Conservation (phyloP, 2,329 filamentous ascomycete species). For the Polychaeton citri region DNA sequence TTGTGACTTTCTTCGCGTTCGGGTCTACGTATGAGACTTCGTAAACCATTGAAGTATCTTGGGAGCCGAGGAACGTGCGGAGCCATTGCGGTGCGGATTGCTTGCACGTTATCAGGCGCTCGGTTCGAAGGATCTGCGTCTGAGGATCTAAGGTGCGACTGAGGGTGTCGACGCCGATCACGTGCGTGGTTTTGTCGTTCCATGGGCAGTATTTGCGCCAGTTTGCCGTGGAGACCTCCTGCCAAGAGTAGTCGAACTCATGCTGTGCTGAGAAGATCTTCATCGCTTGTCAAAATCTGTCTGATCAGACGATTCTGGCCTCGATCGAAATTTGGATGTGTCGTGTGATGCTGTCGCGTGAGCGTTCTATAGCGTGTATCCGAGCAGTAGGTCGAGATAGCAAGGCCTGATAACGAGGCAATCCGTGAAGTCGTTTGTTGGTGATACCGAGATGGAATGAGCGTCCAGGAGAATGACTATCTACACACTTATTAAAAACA, state of each 20-base stretch:
- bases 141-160: slow-evolving; percentile 52
- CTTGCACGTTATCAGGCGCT: slow-evolving; percentile 52
- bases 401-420: too few species aligned
- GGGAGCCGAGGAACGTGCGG: slow-evolving; percentile 61
- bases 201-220: slow-evolving; percentile 98
- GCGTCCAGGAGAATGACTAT: too few species aligned
- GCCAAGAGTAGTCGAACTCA: slow-evolving; percentile 96
- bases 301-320: too few species aligned
- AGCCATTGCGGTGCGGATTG: slow-evolving; percentile 69
- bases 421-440: too few species aligned
- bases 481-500: too few species aligned
- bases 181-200: slow-evolving; percentile 97
- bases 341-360: too few species aligned
- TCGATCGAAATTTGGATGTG: too few species aligned
- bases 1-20: slow-evolving; percentile 70
- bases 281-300: too few species aligned
- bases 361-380: too few species aligned
- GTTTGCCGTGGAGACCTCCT: slow-evolving; percentile 93
- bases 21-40: slow-evolving; percentile 95
- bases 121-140: slow-evolving; percentile 59
- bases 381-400: too few species aligned
- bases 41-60: slow-evolving; percentile 77
- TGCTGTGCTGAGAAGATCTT: slow-evolving; percentile 87
- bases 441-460: too few species aligned
- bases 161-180: slow-evolving; percentile 88